Base-by-base conservation (phyloP, 306 rosid genomes). In the Potentilla sterilis region DNA sequence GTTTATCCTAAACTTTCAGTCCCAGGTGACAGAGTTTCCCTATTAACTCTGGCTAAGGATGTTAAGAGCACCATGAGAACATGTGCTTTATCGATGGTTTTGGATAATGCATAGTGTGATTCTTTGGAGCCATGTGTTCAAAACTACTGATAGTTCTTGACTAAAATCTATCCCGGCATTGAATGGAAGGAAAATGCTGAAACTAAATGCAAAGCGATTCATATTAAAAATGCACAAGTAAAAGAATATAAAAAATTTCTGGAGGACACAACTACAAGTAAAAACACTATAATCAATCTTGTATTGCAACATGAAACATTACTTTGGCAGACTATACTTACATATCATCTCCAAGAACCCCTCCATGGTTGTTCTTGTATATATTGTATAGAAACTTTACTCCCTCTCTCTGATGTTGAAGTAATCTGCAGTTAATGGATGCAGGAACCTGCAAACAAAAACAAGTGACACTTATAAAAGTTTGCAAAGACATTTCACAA, bases 341-440 rank as follows among this genome's bases (percentile, higher is more conserved):
- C 98, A 94, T 94, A 88, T 94, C 97, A 85, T 94, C 98, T 73
- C 97, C 98, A 85, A 94, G 98, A 75, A 94, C 81, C 69, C 98
- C 98, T 61, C 98, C 98, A 81, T 85, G 96, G 68, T 89, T 92
- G 73, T 90, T 89, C 88, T 88, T 90, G 83, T 87, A 91, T 77
- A 94, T 77, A 75, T 78, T 83, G 77, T 88, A 90, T 55, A 94
- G 70, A 87, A 94, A 94, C 79, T 77, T 82, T 61, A 94, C 96
- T 46, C 97, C 97, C 76, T 42, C 92, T 69, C 97, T 87, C 78
- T 94, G 98, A 81, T 94, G 96, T 80, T 85, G 93, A 82, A 94
- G 97, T 78, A 94, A 89, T 81, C 95, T 87, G 78, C 96, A 91
- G 85, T 94, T 92, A 79, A 94, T 85, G 83, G 98, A 87, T 49